Base-by-base conservation (phyloP, 495 filamentous ascomycete genomes). In the Antarctomyces pellizariae region DNA sequence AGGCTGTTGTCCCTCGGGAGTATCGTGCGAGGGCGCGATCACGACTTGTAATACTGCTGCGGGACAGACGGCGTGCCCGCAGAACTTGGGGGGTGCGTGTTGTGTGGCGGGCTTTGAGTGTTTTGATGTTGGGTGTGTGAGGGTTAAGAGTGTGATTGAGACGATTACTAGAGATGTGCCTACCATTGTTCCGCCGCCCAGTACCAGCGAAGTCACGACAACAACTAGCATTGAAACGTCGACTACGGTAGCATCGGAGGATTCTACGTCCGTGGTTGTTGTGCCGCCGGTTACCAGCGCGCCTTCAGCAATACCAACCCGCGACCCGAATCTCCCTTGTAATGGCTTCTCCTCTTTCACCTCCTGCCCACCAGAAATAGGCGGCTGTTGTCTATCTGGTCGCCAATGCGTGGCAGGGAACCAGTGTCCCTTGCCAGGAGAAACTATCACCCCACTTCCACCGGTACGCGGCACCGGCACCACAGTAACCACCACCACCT, bases 71-170 rank as follows among this genome's bases (percentile, higher is more conserved):
- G 54, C 58, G 13, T 97, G 86, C 41, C 54, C 68, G 1, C 53
- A 58, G 10, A 59, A 55, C 16, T 36, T 71, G 9, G 83, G 82
- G 3, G 82, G 82, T 1, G 84, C 83, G 1, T 95, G 84, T 38
- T 95, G 84, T 44, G 71, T 89, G 24, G 57, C 72, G 1, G 75
- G 74, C 1, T 91, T 71, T 41, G 57, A 59, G 2, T 95, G 84
- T 45, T 59, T 67, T n/a, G 59, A 61, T 14, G 57, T 74, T 18
- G 86, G 84, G 11, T 95, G 84, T 79, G 41, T 63, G 16, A 31
- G n/a, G 7, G 10, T 27, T 9, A 31, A n/a, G 26, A 13, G 11
- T 2, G 13, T 16, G 4, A 13, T 4, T 8, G 10, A 10, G 3
- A 9, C 29, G 10, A n/a, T 33, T 7, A 13, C 21, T 28, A 16